Evolutionary conservation across 2,329 filamentous ascomycete genomes (phyloP), one percentile per base, ranked within the genome.

Genomic region (Macrophomina tecta): DNA sequence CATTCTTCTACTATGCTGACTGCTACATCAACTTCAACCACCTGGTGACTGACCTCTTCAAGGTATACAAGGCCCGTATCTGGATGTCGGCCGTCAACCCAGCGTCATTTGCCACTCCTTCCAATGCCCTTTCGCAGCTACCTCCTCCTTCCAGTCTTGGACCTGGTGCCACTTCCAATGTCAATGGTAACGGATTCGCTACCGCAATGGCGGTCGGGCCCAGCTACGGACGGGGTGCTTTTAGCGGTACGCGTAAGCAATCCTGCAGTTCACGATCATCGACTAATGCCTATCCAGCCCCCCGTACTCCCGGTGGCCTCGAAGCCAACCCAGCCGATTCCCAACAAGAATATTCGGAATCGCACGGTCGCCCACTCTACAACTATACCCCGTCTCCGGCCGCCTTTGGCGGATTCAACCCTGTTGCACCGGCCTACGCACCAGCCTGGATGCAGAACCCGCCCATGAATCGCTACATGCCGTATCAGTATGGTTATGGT

Each of bases 71-170:
- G 83, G 97, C 94, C 28, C 89, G 96, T 72, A 99, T 99, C 74
- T 99, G 95, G 95, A 97, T 99, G 92, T 98, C 94, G 4, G 95
- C 95, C 4, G 97, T 99, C 79, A 99, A 99, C 77, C 95, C 95
- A 7, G 95, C 94, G 5, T 97, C 94, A 0, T 97, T 98, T 78
- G 73, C 78, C 4, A 63, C 67, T 9, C 67, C 66, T 6, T 67
- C 65, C 5, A 63, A 53, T 3, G 75, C 75, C n/a, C 55, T 72
- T 28, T 72, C 72, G 48, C 73, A 76, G 30, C 71, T 78, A 7
- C 74, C 73, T 18, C 77, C 77, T 14, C 77, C 77, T 1, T 77
- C 77, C 30, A 77, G 75, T 6, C 76, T 78, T 36, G 77, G 77
- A 5, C 77, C 77, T 52, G 77, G 77, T 9, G 77, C 77, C 1